Evolutionary conservation across 371 early-diverging fungal species (phyloP).

Genomic region (Hamiltosporidium magnivora): DNA sequence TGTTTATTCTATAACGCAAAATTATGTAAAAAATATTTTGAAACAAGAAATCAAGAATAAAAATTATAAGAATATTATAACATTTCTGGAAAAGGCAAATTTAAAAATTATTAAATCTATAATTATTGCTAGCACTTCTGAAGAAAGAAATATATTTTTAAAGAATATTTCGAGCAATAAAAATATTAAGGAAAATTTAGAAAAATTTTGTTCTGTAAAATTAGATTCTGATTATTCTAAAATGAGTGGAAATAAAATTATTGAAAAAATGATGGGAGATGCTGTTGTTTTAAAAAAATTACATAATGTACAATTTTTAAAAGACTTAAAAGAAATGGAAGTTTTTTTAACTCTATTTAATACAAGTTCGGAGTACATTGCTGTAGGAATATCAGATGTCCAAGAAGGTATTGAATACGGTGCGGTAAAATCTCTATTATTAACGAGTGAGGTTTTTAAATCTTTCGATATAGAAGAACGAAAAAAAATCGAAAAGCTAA

Average conservation of each 20-base stretch:
- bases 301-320: conserved; percentile 28
- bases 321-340: conserved; percentile 40
- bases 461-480: conserved; percentile 37
- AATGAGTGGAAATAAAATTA: conserved; percentile 27
- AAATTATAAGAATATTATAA: conserved; percentile 26
- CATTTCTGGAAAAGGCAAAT: conserved; percentile 11
- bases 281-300: conserved; percentile 23
- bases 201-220: conserved; percentile 26
- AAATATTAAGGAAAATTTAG: conserved; percentile 6
- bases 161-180: not conserved
- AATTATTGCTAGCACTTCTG: conserved; percentile 15
- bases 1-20: conserved; percentile 22
- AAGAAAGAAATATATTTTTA: conserved; percentile 19
- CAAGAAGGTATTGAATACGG: conserved; percentile 48
- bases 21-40: conserved; percentile 22
- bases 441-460: conserved; percentile 39
- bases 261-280: conserved; percentile 29
- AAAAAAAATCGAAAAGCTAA: conserved; percentile 27
- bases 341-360: conserved; percentile 32
- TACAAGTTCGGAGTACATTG: conserved; percentile 6
- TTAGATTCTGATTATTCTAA: conserved; percentile 32
- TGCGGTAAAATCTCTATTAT: conserved; percentile 41
- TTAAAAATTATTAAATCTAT: conserved; percentile 21
- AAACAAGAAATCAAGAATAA: conserved; percentile 41
- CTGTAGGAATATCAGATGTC: conserved; percentile 41